phyloP scores from a whole-genome alignment of 2,329 filamentous ascomycete genomes.

The Fusarium coicis region DNA sequence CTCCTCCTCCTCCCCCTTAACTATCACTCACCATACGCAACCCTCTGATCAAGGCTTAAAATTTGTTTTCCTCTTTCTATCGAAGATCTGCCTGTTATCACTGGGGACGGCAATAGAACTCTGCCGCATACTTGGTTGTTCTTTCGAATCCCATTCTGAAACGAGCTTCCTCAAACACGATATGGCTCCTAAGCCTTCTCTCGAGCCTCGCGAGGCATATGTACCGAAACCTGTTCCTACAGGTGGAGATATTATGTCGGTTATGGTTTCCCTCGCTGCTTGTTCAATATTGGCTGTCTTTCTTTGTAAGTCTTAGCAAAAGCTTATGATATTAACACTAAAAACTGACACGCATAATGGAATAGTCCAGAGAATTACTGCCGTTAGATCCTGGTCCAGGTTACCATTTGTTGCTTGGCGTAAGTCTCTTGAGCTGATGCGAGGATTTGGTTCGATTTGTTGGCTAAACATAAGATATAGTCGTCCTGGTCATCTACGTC shows the following conservation, averaged over 20 bases:
- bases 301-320: slow-evolving; percentile 46
- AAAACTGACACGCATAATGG: slow-evolving; percentile 33
- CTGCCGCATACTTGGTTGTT: neutral
- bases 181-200: slow-evolving; percentile 21
- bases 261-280: slow-evolving; percentile 50
- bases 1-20: neutral
- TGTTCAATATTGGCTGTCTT: slow-evolving; percentile 51
- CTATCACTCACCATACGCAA: neutral
- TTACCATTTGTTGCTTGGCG: slow-evolving; percentile 57
- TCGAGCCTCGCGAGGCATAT: slow-evolving; percentile 15
- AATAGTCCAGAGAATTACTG: slow-evolving; percentile 50
- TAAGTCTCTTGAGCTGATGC: slow-evolving; percentile 44
- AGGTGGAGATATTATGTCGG: slow-evolving; percentile 49
- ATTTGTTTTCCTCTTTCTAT: neutral
- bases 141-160: neutral
- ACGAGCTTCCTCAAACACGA: neutral
- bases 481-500: slow-evolving; percentile 68
- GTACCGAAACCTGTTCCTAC: slow-evolving; percentile 45
- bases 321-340: neutral
- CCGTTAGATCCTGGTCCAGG: slow-evolving; percentile 53
- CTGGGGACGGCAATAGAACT: neutral
- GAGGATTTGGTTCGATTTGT: neutral
- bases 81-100: neutral
- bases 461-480: slow-evolving; percentile 48
- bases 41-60: neutral